Conservation (phyloP, 257 asterid species). For the Cruciata laevipes region DNA sequence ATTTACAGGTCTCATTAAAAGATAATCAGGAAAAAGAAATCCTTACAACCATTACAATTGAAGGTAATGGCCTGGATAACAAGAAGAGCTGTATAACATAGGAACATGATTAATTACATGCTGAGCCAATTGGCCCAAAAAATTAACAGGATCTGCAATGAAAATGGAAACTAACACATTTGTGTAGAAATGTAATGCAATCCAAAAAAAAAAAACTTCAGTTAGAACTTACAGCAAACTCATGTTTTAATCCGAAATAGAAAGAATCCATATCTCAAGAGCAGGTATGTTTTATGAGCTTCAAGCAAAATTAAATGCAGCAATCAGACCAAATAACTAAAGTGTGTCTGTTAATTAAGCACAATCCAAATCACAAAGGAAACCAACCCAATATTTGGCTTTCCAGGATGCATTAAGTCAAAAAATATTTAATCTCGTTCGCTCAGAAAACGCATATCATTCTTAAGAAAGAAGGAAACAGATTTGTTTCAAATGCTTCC, state of each 20-base stretch:
- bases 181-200: background rate
- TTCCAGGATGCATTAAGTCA: background rate
- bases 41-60: too few species aligned
- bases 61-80: too few species aligned
- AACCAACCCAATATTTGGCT: background rate
- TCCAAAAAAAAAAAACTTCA: background rate
- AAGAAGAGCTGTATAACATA: background rate
- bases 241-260: background rate
- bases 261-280: background rate
- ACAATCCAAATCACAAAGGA: background rate
- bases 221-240: background rate
- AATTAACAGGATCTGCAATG: background rate
- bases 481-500: background rate
- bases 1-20: background rate
- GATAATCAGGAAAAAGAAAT: background rate
- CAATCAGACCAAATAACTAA: background rate
- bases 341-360: constrained; percentile 1
- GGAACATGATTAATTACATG: background rate
- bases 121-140: background rate
- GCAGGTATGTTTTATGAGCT: background rate
- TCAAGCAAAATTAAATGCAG: background rate
- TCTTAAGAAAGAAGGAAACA: background rate
- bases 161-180: background rate
- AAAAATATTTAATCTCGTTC: background rate
- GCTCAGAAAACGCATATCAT: background rate